phyloP scores from a whole-genome alignment of 352 stramenopile genomes.

The Peronospora belbahrii region DNA sequence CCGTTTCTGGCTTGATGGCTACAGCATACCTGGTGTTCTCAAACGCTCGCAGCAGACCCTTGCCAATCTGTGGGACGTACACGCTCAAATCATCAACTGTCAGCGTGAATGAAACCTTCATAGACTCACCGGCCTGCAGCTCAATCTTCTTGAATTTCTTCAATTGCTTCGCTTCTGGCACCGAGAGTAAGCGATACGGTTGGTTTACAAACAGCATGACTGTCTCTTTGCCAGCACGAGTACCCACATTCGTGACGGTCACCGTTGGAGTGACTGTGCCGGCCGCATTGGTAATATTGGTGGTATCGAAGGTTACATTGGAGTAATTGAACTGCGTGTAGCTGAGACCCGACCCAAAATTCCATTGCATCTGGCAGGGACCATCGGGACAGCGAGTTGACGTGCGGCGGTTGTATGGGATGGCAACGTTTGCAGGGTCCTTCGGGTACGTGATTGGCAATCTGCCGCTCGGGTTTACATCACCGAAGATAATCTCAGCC shows the following conservation, averaged over 20 bases:
- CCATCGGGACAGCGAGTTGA: slow-evolving; percentile 41
- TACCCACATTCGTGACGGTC: slow-evolving; percentile 63
- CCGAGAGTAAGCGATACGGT: slow-evolving; percentile 41
- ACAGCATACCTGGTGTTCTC: slow-evolving; percentile 58
- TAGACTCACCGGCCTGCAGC: slow-evolving; percentile 30
- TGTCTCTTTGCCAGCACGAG: slow-evolving; percentile 48
- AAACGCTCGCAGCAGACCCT: slow-evolving; percentile 41
- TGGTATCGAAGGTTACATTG: slow-evolving; percentile 30
- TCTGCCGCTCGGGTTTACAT: too few relatives aligned
- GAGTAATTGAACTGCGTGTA: slow-evolving; percentile 61
- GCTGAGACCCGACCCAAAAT: slow-evolving; percentile 52
- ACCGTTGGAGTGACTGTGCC: slow-evolving; percentile 22
- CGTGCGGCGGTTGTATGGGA: slow-evolving; percentile 75
- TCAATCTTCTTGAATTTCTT: slow-evolving; percentile 75
- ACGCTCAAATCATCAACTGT: slow-evolving; percentile 25
- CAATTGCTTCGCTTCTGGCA: slow-evolving; percentile 73
- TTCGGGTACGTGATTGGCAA: slow-evolving; percentile 80
- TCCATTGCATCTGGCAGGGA: slow-evolving; percentile 47
- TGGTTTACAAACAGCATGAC: slow-evolving; percentile 72
- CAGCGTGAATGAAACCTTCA: slow-evolving; percentile 31
- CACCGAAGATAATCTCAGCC: too few relatives aligned
- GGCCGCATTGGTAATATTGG: slow-evolving; percentile 24
- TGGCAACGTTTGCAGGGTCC: slow-evolving; percentile 43
- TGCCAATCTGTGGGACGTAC: slow-evolving; percentile 56
- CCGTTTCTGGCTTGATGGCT: slow-evolving; percentile 51